phyloP scores from a whole-genome alignment of 2,329 filamentous ascomycete genomes.

The Diaporthe destruens region DNA sequence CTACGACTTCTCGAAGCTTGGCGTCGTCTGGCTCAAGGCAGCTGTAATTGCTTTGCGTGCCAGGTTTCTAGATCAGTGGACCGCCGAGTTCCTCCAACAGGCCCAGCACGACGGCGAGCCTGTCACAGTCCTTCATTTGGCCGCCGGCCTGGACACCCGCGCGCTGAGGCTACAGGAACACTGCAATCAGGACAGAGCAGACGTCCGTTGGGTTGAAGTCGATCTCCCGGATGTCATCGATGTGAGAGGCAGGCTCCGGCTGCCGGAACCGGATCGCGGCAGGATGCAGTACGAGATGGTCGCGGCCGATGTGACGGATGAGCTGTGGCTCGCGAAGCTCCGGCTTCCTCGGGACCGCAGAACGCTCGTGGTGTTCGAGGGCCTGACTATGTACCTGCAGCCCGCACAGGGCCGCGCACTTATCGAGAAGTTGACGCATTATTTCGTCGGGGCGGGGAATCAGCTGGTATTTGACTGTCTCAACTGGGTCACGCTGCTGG shows the following conservation, averaged over 20 bases:
- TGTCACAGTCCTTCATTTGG: slow-evolving; percentile 41
- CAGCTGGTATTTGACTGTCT: slow-evolving; percentile 40
- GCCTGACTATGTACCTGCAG: slow-evolving; percentile 41
- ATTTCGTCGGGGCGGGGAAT: slow-evolving; percentile 27
- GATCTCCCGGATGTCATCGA: slow-evolving; percentile 41
- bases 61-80: slow-evolving; percentile 35
- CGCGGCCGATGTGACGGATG: slow-evolving; percentile 37
- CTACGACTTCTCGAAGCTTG: slow-evolving; percentile 36
- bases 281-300: slow-evolving; percentile 31
- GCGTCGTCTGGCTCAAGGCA: not conserved
- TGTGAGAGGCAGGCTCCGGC: slow-evolving; percentile 26
- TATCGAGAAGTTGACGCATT: slow-evolving; percentile 33
- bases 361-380: slow-evolving; percentile 41
- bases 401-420: slow-evolving; percentile 23
- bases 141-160: slow-evolving; percentile 40
- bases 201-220: slow-evolving; percentile 38
- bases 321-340: slow-evolving; percentile 37
- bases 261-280: slow-evolving; percentile 15
- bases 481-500: slow-evolving; percentile 10
- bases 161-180: slow-evolving; percentile 34
- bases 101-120: slow-evolving; percentile 8
- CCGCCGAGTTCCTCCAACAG: slow-evolving; percentile 26
- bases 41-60: slow-evolving; percentile 30
- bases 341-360: slow-evolving; percentile 13
- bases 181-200: not conserved